Evolutionary conservation across 2,329 filamentous ascomycete genomes (phyloP), one percentile per base, ranked within the genome.

Genomic region (Xylariaceae sp.): DNA sequence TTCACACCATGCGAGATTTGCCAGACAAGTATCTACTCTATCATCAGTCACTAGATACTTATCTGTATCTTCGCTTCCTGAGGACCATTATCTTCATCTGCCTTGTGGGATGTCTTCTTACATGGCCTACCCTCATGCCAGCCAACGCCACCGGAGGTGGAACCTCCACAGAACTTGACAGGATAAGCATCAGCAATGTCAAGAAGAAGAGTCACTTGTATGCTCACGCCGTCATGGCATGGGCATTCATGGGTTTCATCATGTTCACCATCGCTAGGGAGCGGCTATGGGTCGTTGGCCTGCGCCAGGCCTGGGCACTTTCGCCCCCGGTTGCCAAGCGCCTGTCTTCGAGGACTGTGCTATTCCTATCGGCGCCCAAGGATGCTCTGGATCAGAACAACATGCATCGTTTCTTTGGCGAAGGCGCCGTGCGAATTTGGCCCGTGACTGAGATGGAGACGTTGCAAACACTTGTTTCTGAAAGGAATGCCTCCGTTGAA

Each of bases 281-380:
- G 63, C 82, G 82, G 57, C 83, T 98, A 53, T 97, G 83, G 73
- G 94, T 88, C 63, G 86, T 96, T 67, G 94, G 94, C 54, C 66
- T 97, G 36, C 85, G 90, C 48, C 92, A 97, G 65, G 90, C 90
- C 1, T 97, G 94, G 66, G 78, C 89, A n/a, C 72, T 94, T 40
- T 86, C 88, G 2, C 88, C 86, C 1, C 71, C 85, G 35, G 90
- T 94, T 56, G 77, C 88, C 18, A 83, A 81, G 50, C 83, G 89
- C 13, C 79, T 97, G 29, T 96, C 90, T 0, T 88, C 89, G 0
- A 79, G 88, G 18, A 96, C 89, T 1, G 88, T 97, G 5, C 76
- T 98, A n/a, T 94, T 95, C 62, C 85, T 88, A 1, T 84, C 85
- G 2, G 87, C 95, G 1, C 89, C 90, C 0, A 67, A 78, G 24